A percentile compares a stretch with the other conserved stretches of the same genome.
Conservation (phyloP, 768 basidiomycete species). For the Lactifluus hygrophoroides region DNA sequence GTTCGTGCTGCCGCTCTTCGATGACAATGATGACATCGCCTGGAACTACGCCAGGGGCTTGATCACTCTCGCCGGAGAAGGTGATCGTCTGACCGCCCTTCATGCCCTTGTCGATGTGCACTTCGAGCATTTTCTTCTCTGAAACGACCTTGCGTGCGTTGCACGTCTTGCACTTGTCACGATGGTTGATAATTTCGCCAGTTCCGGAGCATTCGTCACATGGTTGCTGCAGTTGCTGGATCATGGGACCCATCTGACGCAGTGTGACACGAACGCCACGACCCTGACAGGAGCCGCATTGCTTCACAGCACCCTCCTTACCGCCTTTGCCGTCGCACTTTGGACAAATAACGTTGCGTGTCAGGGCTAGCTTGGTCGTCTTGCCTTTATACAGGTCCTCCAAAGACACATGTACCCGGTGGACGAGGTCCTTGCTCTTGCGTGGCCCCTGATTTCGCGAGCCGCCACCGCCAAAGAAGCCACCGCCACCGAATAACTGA, state of each 20-base stretch:
- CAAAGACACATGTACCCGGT: conserved; percentile 91
- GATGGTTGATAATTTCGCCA: conserved; percentile 92
- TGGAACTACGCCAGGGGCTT: conserved; percentile 78
- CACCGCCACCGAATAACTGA: conserved; percentile 83
- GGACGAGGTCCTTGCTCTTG: conserved; percentile 96
- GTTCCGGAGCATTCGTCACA: conserved; percentile 90
- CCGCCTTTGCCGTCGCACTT: conserved; percentile 97
- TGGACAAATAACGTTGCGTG: conserved; percentile 86
- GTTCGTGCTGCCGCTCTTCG: conserved; percentile 86
- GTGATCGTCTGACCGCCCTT: conserved; percentile 85
- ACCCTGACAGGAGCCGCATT: conserved; percentile 72
- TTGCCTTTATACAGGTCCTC: conserved; percentile 99
- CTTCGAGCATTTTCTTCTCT: conserved; percentile 96
- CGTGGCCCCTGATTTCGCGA: conserved; percentile 58
- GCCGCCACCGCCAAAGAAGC: conserved; percentile 58
- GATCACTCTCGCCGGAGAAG: conserved; percentile 88
- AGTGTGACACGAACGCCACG: conserved; percentile 87
- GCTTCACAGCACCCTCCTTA: conserved; percentile 89
- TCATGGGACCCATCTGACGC: conserved; percentile 99
- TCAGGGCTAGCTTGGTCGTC: conserved; percentile 94
- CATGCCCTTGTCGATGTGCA: conserved; percentile 98
- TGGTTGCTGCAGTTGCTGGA: conserved; percentile 94
- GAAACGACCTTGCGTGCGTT: conserved; percentile 91
- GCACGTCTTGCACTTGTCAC: conserved; percentile 88
- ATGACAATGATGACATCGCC: conserved; percentile 94